A percentile compares a stretch with the other conserved stretches of the same genome.
Evolutionary conservation across 768 basidiomycete genomes (phyloP).

Genomic region (Tricholoma sp.): DNA sequence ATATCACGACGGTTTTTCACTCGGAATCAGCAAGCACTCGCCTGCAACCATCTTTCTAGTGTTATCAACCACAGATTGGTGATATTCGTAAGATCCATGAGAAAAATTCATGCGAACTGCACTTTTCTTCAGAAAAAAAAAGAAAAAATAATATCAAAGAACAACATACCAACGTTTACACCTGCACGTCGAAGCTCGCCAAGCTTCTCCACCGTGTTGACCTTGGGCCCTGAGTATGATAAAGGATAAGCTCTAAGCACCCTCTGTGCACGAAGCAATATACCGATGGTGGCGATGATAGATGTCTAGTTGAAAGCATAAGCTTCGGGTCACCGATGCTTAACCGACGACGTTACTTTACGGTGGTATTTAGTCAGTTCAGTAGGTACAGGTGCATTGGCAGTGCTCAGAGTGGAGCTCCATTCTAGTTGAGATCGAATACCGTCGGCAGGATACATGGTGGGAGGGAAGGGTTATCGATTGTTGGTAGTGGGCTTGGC

Average conservation of each 20-base stretch:
- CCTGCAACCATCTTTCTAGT: constrained; percentile 79
- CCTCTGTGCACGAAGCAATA: constrained; percentile 15
- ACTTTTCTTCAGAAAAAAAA: background rate
- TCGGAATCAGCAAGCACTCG: constrained; percentile 23
- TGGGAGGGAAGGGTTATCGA: background rate
- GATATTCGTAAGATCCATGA: constrained; percentile 97
- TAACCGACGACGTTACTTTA: constrained; percentile 58
- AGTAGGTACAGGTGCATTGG: constrained; percentile 63
- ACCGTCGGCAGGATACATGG: constrained; percentile 49
- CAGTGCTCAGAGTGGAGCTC: constrained; percentile 78
- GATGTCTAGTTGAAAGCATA: constrained; percentile 59
- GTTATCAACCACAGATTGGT: constrained; percentile 99
- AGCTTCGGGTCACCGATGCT: constrained; percentile 1
- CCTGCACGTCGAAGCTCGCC: constrained; percentile 81
- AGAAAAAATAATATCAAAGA: background rate
- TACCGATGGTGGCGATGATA: constrained; percentile 98
- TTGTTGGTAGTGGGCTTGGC: background rate
- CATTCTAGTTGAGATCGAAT: constrained; percentile 88
- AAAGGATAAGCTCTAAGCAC: constrained; percentile 7
- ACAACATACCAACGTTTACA: constrained; percentile 88
- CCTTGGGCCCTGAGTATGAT: constrained; percentile 72
- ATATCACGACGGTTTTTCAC: constrained; percentile 3
- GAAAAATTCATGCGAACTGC: constrained; percentile 99
- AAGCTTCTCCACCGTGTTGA: constrained; percentile 88
- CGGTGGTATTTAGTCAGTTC: constrained; percentile 82